Base-by-base conservation (phyloP, 2,329 filamentous ascomycete species). In the Hypoxylon sp. region DNA sequence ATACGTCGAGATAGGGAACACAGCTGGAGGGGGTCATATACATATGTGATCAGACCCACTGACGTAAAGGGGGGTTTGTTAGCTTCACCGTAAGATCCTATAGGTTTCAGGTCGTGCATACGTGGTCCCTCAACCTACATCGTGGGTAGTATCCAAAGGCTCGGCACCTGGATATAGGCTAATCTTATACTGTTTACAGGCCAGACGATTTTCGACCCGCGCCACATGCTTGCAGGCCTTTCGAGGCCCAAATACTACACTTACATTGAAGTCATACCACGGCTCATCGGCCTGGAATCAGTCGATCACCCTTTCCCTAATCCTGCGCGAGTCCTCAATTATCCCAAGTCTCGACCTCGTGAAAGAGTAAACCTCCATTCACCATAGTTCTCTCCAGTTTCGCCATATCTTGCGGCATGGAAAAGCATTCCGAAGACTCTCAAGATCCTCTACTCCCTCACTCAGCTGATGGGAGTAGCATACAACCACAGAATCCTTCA, bases 371-470 rank as follows among this genome's bases (percentile, higher is more conserved):
- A 45, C n/a, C 23, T 25, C 45, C 2, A 9, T 25, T 60, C 34
- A 59, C 23, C 11, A 41, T 17, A 28, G 21, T 28, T 56, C 17
- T 17, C 2, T 21, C 25, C 21, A 2, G 36, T 21, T 32, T 19
- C 48, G 5, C 2, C 45, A 9, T 17, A 28, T 7, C 19, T 38
- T 9, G 14, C 55, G 9, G 30, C 38, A 64, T 64, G 61, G 61
- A 59, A 23, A 64, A 64, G 13, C 48, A 53, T 23, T 59, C 61
- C 17, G 48, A 53, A 49, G 61, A 64, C 36, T 64, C 55, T 13
- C 34, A 23, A 45, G 61, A 64, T 21, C 61, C 61, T 32, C 48
- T 64, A 25, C 55, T 64, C 48, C 53, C 38, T 17, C 48, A 53
- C 11, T 59, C 49, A n/a, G 30, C 25, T 2, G 48, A 64, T 34